phyloP scores from a whole-genome alignment of 2,329 filamentous ascomycete species.

The Phaeoacremonium minimum region DNA sequence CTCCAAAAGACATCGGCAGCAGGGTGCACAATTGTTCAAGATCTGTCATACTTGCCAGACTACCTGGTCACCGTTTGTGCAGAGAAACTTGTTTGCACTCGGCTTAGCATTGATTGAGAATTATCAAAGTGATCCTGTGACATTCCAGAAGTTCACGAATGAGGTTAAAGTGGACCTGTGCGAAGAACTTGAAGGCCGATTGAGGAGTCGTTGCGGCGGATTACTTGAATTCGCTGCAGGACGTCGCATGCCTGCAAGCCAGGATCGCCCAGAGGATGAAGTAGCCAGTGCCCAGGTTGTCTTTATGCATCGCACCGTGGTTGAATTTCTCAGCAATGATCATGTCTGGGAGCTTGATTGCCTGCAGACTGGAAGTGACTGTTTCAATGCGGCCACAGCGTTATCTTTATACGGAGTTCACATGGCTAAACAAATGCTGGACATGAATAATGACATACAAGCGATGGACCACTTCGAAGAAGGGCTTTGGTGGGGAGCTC shows the following conservation, averaged over 20 bases:
- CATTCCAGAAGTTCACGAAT: not conserved
- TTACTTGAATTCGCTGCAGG: not conserved
- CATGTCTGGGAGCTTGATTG: not conserved
- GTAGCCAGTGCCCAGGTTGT: not conserved
- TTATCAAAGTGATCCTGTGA: not conserved
- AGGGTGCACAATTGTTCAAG: not conserved
- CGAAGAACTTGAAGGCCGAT: not conserved
- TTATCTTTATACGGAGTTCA: no score
- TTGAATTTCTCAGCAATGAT: not conserved
- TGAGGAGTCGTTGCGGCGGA: not conserved
- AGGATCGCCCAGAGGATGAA: not conserved
- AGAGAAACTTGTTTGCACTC: not conserved
- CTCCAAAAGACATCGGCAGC: not conserved
- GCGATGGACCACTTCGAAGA: no score
- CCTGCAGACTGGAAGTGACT: no score
- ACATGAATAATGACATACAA: no score
- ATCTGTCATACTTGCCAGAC: not conserved
- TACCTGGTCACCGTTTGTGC: not conserved
- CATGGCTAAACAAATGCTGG: no score
- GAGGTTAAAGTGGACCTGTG: not conserved
- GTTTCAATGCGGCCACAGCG: no score
- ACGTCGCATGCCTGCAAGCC: no score
- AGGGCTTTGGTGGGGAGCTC: no score
- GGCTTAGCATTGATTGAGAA: not conserved
- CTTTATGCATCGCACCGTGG: not conserved